A percentile compares a stretch with the other conserved stretches of the same genome.
Evolutionary conservation across 2,329 filamentous ascomycete species (phyloP).

Genomic region (Trichoderma afroharzianum): DNA sequence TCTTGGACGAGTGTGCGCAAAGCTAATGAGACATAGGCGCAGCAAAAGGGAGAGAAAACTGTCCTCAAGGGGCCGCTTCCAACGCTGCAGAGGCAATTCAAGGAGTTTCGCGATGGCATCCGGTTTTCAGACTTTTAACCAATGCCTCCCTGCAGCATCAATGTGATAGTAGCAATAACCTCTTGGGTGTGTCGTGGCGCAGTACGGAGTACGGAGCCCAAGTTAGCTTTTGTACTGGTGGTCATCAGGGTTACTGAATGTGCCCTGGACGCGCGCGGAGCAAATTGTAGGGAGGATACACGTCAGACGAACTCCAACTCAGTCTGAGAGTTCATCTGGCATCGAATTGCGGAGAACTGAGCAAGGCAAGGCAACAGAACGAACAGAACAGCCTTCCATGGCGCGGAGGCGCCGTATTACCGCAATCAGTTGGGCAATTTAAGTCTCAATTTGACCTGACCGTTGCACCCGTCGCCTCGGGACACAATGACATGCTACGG

Average conservation of each 20-base stretch:
- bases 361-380: not conserved
- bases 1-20: not conserved
- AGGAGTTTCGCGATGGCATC: not conserved
- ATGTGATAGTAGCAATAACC: not conserved
- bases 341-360: not conserved
- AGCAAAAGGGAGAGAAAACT: not conserved
- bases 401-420: not conserved
- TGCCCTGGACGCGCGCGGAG: constrained; percentile 1
- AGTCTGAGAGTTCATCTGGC: not conserved
- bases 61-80: not conserved
- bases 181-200: not conserved
- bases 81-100: not conserved
- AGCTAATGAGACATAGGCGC: not conserved
- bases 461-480: constrained; percentile 14
- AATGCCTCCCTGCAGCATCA: not conserved
- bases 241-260: not conserved
- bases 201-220: not conserved
- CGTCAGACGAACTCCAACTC: not conserved
- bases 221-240: not conserved
- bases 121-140: not conserved
- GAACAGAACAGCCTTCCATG: not conserved
- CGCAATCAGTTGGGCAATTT: not conserved
- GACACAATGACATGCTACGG: constrained; percentile 13
- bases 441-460: constrained; percentile 7
- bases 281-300: not conserved